Conservation (phyloP, 202 grass and related monocot species). For the Bolboschoenoplectus hybrid region DNA sequence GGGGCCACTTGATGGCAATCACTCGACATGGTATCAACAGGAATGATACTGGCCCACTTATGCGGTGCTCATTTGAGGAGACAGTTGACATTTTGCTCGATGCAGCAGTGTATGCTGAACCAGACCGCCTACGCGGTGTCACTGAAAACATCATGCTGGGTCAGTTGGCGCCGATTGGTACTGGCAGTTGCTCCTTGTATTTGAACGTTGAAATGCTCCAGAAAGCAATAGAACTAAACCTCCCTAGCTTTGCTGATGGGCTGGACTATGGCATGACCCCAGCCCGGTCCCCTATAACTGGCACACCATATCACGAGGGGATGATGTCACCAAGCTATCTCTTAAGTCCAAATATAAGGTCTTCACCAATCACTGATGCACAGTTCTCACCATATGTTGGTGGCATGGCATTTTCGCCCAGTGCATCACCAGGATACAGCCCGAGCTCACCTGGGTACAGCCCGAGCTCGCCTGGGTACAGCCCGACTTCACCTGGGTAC, state of each 20-base stretch:
- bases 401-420: conserved; percentile 83
- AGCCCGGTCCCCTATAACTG: conserved; percentile 63
- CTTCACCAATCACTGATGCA: conserved; percentile 87
- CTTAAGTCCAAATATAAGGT: conserved; percentile 82
- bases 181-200: conserved; percentile 74
- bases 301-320: conserved; percentile 87
- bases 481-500: conserved; percentile 71
- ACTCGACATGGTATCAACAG: conserved; percentile 94
- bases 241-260: conserved; percentile 81
- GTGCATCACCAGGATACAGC: conserved; percentile 76
- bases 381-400: conserved; percentile 94
- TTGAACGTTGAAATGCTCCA: conserved; percentile 94
- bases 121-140: conserved; percentile 83
- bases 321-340: conserved; percentile 97
- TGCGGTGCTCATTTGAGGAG: conserved; percentile 95
- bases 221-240: conserved; percentile 92
- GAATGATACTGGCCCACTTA: conserved; percentile 85
- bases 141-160: conserved; percentile 98
- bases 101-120: conserved; percentile 89
- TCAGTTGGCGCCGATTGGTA: conserved; percentile 91
- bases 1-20: conserved; percentile 92
- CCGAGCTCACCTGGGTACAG: conserved; percentile 85
- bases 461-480: conserved; percentile 78
- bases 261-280: conserved; percentile 81
- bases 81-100: conserved; percentile 93